A percentile compares a stretch with the other conserved stretches of the same genome.
Evolutionary conservation across 2,329 filamentous ascomycete species (phyloP).

Genomic region (Akanthomyces muscarius): DNA sequence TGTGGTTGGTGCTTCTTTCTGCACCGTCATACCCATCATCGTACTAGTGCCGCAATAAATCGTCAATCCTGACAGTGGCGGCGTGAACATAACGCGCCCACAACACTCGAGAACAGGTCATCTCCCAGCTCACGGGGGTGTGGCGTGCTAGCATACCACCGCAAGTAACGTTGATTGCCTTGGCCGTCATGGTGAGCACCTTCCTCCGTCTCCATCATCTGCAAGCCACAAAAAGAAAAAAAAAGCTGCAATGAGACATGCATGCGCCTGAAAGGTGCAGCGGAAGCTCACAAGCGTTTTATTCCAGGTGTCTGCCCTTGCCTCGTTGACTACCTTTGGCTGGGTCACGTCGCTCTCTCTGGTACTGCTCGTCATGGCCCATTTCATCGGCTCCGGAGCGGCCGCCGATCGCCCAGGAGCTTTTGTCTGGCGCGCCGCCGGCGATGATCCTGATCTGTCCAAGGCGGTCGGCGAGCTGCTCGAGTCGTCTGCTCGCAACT

Average conservation of each 20-base stretch:
- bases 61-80: conserved; percentile 4
- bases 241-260: not conserved
- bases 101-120: not conserved
- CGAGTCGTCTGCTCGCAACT: conserved; percentile 21
- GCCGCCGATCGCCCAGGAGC: conserved; percentile 3
- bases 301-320: not conserved
- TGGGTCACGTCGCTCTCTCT: conserved; percentile 4
- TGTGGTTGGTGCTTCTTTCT: not conserved
- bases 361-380: conserved; percentile 2
- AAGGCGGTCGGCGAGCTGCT: conserved; percentile 22
- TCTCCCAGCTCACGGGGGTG: not conserved
- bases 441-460: conserved; percentile 21
- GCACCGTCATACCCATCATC: not conserved
- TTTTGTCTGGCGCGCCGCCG: too few relatives aligned
- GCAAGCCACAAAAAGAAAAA: conserved; percentile 12
- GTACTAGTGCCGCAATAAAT: conserved; percentile 8
- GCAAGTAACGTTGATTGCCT: conserved; percentile 5
- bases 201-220: not conserved
- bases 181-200: conserved; percentile 6
- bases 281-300: not conserved
- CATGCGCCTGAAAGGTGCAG: not conserved
- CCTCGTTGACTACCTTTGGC: not conserved
- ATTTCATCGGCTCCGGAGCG: conserved; percentile 5
- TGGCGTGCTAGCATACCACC: not conserved
- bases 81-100: not conserved